Evolutionary conservation across 2,329 filamentous ascomycete species (phyloP).

Genomic region (Didymellaceae sp.): DNA sequence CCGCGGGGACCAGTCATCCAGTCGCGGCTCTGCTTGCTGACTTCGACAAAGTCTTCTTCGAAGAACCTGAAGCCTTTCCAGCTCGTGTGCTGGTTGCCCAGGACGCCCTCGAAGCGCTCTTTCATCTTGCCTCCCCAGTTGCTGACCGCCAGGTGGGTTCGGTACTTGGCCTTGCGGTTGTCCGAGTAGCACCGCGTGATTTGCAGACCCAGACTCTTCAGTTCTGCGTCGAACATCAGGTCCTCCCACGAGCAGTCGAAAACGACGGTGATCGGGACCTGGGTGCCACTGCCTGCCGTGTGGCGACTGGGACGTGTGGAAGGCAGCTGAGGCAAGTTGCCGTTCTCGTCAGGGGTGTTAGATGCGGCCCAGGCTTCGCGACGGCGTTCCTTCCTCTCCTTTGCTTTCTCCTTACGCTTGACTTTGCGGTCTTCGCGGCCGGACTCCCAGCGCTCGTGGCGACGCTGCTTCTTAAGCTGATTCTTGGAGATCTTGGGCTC

Average conservation of each 20-base stretch:
- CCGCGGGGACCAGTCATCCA: conserved; percentile 68
- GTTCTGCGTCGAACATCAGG: conserved; percentile 86
- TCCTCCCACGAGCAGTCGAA: conserved; percentile 93
- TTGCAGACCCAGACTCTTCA: conserved; percentile 81
- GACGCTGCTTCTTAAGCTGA: conserved; percentile 79
- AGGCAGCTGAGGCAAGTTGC: conserved; percentile 24
- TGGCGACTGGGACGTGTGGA: conserved; percentile 28
- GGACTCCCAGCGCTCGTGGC: conserved; percentile 77
- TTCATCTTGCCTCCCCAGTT: conserved; percentile 78
- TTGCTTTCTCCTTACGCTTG: conserved; percentile 64
- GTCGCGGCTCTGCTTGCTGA: conserved; percentile 68
- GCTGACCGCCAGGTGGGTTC: conserved; percentile 76
- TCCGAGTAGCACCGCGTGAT: conserved; percentile 89
- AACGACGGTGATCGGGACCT: conserved; percentile 79
- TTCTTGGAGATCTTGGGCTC: conserved; percentile 74
- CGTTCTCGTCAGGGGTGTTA: conserved; percentile 37
- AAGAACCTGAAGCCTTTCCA: conserved; percentile 83
- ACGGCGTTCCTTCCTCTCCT: conserved; percentile 60
- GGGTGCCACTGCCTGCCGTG: conserved; percentile 51
- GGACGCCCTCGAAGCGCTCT: conserved; percentile 77
- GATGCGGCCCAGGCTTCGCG: conserved; percentile 53
- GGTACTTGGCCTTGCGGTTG: conserved; percentile 72
- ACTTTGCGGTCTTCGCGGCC: conserved; percentile 64
- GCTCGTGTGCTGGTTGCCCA: conserved; percentile 72
- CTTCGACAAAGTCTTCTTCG: conserved; percentile 75